Evolutionary conservation across 768 basidiomycete species (phyloP).

Genomic region (Punctularia strigosozonata): DNA sequence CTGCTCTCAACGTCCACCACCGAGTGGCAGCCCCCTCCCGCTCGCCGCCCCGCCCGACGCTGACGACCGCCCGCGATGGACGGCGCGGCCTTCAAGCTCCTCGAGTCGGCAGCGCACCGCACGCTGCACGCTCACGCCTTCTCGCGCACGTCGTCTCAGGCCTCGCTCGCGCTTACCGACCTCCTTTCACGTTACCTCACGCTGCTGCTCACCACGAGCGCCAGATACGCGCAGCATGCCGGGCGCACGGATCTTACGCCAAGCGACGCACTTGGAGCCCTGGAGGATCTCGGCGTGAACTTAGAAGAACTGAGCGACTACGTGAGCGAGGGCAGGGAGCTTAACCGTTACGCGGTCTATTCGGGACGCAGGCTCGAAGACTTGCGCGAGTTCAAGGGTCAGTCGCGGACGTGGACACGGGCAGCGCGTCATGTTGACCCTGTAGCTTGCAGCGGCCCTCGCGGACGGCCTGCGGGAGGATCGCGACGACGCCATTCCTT

Average conservation of each 20-base stretch:
- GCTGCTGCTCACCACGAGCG: constrained; percentile 53
- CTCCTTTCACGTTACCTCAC: constrained; percentile 64
- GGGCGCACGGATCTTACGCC: constrained; percentile 49
- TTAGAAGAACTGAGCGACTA: constrained; percentile 63
- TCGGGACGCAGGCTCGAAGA: constrained; percentile 60
- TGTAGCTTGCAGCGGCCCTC: constrained; percentile 38
- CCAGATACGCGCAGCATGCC: constrained; percentile 64
- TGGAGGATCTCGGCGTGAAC: constrained; percentile 66
- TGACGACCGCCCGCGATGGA: constrained; percentile 31
- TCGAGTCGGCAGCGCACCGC: constrained; percentile 56
- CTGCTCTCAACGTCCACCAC: too few species aligned
- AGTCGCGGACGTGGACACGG: constrained; percentile 21
- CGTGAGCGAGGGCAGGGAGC: constrained; percentile 53
- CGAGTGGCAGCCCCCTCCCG: not conserved
- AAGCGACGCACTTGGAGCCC: constrained; percentile 49
- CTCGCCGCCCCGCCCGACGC: not conserved
- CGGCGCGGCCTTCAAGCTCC: constrained; percentile 40
- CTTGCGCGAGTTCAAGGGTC: constrained; percentile 61
- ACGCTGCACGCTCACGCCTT: constrained; percentile 73
- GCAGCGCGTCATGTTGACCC: too few species aligned
- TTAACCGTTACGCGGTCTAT: constrained; percentile 55
- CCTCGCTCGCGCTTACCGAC: constrained; percentile 59
- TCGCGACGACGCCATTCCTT: constrained; percentile 40
- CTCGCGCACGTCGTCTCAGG: constrained; percentile 63
- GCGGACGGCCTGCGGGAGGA: constrained; percentile 44